Evolutionary conservation across 176 grass and related monocot genomes (phyloP).

Genomic region (Triticum dicoccoides): DNA sequence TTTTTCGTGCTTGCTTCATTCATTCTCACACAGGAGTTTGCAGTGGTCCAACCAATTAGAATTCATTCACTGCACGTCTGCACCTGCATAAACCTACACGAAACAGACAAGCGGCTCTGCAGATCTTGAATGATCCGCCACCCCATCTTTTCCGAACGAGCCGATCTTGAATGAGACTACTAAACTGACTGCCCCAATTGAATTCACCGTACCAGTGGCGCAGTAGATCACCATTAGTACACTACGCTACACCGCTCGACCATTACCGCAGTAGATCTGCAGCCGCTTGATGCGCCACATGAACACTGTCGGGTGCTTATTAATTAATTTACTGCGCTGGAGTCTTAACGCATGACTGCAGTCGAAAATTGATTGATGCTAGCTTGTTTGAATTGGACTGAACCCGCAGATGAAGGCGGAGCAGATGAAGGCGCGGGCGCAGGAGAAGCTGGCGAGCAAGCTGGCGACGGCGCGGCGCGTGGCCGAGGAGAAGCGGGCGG

Average conservation of each 20-base stretch:
- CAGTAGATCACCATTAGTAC: too few relatives aligned
- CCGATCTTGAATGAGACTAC: neutral
- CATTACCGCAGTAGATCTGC: neutral
- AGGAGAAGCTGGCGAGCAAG: conserved; percentile 71
- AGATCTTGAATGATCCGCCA: neutral
- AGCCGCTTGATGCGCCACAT: neutral
- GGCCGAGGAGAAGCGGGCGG: conserved; percentile 74
- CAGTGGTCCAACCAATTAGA: neutral
- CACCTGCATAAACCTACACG: neutral
- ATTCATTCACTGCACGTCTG: neutral
- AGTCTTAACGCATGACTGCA: neutral
- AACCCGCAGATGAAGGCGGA: conserved; percentile 68
- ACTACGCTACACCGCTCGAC: neutral
- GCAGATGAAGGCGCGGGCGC: conserved; percentile 69
- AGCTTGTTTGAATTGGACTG: neutral
- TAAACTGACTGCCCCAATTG: neutral
- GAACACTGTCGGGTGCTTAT: neutral
- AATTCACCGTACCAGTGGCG: neutral
- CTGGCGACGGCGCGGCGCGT: conserved; percentile 48
- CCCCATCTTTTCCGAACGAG: neutral
- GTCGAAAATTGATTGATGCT: neutral
- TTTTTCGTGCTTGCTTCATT: neutral
- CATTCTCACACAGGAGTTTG: neutral
- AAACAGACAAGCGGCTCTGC: conserved; percentile 3
- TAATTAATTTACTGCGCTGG: neutral